These are phyloP conservation scores for Orbilia blumenaviensis DNA, from an alignment of 2,329 filamentous ascomycete species.

Conservation along the genomic window DNA sequence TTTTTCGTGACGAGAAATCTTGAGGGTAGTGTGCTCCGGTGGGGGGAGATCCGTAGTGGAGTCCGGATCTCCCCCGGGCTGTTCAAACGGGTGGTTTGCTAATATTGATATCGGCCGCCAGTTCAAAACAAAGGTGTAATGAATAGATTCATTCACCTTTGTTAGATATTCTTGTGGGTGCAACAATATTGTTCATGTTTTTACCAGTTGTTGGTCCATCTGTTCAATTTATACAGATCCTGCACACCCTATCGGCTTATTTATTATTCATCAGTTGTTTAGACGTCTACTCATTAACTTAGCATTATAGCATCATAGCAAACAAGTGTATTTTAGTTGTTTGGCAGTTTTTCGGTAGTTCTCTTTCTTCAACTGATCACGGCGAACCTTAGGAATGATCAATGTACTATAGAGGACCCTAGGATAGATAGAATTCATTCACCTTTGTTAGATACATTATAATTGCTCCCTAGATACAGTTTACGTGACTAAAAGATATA, in stretches of 20 bases:
- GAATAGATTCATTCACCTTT: not conserved
- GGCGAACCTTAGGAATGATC: not conserved
- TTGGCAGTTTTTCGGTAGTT: not conserved
- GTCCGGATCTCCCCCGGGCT: constrained; percentile 8
- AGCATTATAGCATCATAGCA: not conserved
- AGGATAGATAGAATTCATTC: not conserved
- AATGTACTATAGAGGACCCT: not conserved
- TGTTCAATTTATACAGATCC: not conserved
- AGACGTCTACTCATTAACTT: too few relatives aligned
- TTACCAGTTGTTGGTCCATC: not conserved
- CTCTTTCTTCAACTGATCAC: not conserved
- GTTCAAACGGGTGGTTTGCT: constrained; percentile 7
- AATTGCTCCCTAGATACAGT: not conserved
- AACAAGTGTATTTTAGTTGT: not conserved
- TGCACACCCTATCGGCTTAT: not conserved
- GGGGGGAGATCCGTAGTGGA: not conserved
- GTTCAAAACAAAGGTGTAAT: not conserved
- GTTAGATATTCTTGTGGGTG: not conserved
- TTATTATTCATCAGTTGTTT: too few relatives aligned
- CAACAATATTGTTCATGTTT: not conserved
- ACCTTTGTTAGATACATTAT: not conserved
- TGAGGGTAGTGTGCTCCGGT: constrained; percentile 2
- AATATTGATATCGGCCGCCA: not conserved
- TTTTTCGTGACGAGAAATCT: constrained; percentile 13
- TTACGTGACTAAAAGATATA: not conserved